Percentiles rank a stretch among this genome's conserved stretches.
phyloP scores from a whole-genome alignment of 441 rosid species.

The Omphalea diandra region DNA sequence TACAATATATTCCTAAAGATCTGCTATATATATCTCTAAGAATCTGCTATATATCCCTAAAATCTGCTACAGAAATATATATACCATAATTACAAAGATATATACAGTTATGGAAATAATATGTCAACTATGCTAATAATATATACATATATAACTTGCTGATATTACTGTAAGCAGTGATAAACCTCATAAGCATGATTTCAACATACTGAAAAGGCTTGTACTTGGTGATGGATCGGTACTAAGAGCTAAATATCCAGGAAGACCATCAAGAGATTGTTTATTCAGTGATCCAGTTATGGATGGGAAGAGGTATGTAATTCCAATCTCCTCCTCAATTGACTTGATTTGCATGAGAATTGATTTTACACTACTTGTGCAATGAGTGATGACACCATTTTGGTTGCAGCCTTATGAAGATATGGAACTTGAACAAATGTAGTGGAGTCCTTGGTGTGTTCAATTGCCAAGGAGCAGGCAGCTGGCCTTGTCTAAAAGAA shows the following conservation, averaged over 20 bases:
- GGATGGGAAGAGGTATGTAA: slow-evolving; percentile 59
- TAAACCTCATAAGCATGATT: slow-evolving; percentile 54
- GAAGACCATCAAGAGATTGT: slow-evolving; percentile 54
- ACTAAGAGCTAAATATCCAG: slow-evolving; percentile 58
- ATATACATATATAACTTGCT: background rate
- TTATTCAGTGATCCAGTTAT: slow-evolving; percentile 53
- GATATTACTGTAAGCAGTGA: slow-evolving; percentile 38
- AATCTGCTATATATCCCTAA: no score
- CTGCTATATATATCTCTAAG: no score
- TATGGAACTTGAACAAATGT: slow-evolving; percentile 58
- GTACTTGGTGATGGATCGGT: slow-evolving; percentile 53
- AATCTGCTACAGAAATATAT: no score
- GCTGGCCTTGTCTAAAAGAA: slow-evolving; percentile 43
- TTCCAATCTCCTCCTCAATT: slow-evolving; percentile 1
- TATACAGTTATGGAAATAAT: no score
- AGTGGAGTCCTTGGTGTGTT: slow-evolving; percentile 51
- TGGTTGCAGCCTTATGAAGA: slow-evolving; percentile 48
- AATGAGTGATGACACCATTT: background rate
- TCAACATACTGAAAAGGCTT: slow-evolving; percentile 47
- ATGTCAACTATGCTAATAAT: no score
- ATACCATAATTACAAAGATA: no score
- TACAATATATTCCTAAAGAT: no score
- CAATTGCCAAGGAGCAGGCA: slow-evolving; percentile 67
- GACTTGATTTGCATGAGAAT: background rate
- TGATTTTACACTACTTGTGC: background rate